Conservation (phyloP, 805 yeast species). For the Hanseniaspora clermontiae region DNA sequence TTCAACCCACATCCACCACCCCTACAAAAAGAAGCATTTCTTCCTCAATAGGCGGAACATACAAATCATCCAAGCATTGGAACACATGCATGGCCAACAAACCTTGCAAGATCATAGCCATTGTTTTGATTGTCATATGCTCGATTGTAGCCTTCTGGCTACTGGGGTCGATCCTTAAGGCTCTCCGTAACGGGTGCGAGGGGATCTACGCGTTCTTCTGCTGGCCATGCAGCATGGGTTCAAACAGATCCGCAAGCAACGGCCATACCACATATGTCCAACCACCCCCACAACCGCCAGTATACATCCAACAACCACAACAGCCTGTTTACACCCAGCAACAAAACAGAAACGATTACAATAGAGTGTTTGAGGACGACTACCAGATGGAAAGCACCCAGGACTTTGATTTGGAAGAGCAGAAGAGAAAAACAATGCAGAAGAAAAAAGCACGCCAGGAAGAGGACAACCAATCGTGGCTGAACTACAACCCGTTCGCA, state of each 20-base stretch:
- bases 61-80: conserved; percentile 43
- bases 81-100: conserved; percentile 59
- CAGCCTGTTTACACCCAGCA: background rate
- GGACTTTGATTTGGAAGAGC: conserved; percentile 12
- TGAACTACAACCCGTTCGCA: conserved; percentile 10
- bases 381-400: conserved; percentile 12
- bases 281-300: conserved; percentile 25
- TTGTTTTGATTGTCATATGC: conserved; percentile 37
- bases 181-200: conserved; percentile 45
- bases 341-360: conserved; percentile 14
- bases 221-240: conserved; percentile 32
- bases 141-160: conserved; percentile 9
- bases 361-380: conserved; percentile 5
- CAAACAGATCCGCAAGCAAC: background rate
- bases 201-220: conserved; percentile 40
- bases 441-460: background rate
- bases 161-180: conserved; percentile 40
- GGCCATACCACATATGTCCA: background rate
- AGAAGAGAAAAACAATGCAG: conserved; percentile 1
- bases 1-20: background rate
- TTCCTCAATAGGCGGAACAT: conserved; percentile 19
- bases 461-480: background rate
- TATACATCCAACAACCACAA: conserved; percentile 21
- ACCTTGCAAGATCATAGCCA: conserved; percentile 55
- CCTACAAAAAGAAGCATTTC: conserved; percentile 7